Evolutionary conservation across 1,139 yeast species (phyloP), one percentile per base, ranked within the genome.

Genomic region (Candida tetrigidarum): DNA sequence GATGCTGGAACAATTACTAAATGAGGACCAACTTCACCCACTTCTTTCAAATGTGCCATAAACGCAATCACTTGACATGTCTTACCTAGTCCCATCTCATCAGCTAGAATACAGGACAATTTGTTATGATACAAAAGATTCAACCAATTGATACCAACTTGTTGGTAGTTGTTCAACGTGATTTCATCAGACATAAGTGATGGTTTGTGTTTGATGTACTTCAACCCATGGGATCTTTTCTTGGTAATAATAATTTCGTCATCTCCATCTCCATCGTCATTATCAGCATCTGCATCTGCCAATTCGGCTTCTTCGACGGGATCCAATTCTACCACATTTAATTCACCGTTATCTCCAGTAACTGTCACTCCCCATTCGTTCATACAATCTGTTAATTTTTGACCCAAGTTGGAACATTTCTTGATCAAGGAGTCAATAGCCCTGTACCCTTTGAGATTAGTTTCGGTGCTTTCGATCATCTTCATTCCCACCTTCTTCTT

Each of bases 21-120:
- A 67, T 93, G 97, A 2, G 99, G 99, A 2, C 98, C 98, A 61
- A 88, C 86, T 58, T 88, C 96, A 57, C 96, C 80, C 6, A 96
- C 89, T 54, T 88, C 86, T 59, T 89, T 87, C 56, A 93, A 74
- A 59, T 87, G 84, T 1, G 98, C 91, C 61, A 93, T 69, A 59
- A 93, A 92, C n/a, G 97, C 80, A 66, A 93, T 91, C 23, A 93
- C 96, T 67, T 93, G 98, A 64, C 96, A 87, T 0, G 98, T 93
- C 62, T 93, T 93, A 47, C 99, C 99, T 42, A 93, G 72, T 10
- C 98, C 98, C 98, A 92, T 91, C 64, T 93, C 99, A 67, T 93
- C 99, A 0, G 99, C 99, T 41, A 93, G 72, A 47, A 93, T 93
- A 67, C 99, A 92, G 7, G 97, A 90, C 46, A 93, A 73, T 19